phyloP scores from a whole-genome alignment of 495 filamentous ascomycete genomes.

The Patellaria atrata region DNA sequence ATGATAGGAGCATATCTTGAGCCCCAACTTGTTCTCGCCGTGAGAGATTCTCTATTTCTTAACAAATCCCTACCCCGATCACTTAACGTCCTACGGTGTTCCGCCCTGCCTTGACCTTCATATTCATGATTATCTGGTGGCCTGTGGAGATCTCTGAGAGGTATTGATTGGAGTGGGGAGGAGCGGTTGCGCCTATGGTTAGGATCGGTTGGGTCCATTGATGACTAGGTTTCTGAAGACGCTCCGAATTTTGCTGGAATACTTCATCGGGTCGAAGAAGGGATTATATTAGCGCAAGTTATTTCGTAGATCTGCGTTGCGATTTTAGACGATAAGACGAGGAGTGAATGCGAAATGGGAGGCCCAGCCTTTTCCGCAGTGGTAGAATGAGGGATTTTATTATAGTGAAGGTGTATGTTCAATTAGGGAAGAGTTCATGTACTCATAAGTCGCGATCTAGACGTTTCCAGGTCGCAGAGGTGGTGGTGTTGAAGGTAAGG shows the following conservation, averaged over 20 bases:
- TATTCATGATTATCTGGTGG: conserved; percentile 34
- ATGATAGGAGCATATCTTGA: conserved; percentile 37
- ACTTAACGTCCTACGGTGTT: conserved; percentile 26
- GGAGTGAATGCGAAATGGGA: no score
- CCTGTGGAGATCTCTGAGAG: conserved; percentile 64
- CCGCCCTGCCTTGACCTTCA: conserved; percentile 16
- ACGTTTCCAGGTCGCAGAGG: no score
- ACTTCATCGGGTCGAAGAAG: conserved; percentile 16
- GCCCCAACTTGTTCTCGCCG: conserved; percentile 16
- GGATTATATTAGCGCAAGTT: conserved; percentile 3
- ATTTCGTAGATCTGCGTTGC: no score
- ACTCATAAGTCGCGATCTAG: no score
- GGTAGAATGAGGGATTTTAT: no score
- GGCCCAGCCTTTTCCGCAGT: no score
- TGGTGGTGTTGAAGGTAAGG: no score
- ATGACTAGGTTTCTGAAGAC: conserved; percentile 8
- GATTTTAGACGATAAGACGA: no score
- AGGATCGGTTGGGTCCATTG: conserved; percentile 48
- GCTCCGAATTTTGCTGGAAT: conserved; percentile 6
- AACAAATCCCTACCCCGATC: conserved; percentile 25
- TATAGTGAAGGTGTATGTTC: no score
- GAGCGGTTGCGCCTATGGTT: conserved; percentile 34
- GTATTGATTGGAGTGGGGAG: conserved; percentile 60
- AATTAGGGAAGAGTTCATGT: no score
- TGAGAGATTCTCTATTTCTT: conserved; percentile 13